Percentiles rank a stretch among this genome's conserved stretches.
phyloP scores from a whole-genome alignment of 1,284 basidiomycete genomes.

The Coniophora puteana region DNA sequence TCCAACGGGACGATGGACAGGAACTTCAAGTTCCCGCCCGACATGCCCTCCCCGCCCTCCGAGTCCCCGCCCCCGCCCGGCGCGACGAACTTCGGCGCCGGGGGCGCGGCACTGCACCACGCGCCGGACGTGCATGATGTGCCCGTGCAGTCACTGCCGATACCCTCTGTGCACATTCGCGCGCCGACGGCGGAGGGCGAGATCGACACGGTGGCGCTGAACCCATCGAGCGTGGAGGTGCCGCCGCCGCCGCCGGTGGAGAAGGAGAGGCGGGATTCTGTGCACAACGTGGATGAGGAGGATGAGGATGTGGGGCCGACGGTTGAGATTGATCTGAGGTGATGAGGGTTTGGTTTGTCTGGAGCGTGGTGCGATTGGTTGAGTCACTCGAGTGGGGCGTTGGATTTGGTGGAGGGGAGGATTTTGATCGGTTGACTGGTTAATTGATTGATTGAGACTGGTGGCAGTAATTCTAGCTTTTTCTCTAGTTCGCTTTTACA shows the following conservation, averaged over 20 bases:
- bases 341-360: not conserved
- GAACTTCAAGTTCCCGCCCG: slow-evolving; percentile 72
- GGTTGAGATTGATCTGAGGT: slow-evolving; percentile 50
- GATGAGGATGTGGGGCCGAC: slow-evolving; percentile 75
- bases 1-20: slow-evolving; percentile 70
- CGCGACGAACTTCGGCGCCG: slow-evolving; percentile 15
- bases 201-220: slow-evolving; percentile 25
- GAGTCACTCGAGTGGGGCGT: too few species aligned
- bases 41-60: slow-evolving; percentile 29
- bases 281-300: slow-evolving; percentile 40
- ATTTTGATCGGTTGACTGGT: too few species aligned
- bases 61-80: slow-evolving; percentile 20
- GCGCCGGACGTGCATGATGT: too few species aligned
- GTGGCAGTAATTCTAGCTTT: too few species aligned
- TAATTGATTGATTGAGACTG: too few species aligned
- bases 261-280: slow-evolving; percentile 49
- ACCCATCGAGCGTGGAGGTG: slow-evolving; percentile 63
- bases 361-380: too few species aligned
- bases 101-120: not conserved
- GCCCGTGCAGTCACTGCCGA: slow-evolving; percentile 14
- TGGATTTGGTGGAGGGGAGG: too few species aligned
- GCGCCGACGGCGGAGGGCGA: slow-evolving; percentile 18
- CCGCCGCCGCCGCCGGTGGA: slow-evolving; percentile 74
- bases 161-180: slow-evolving; percentile 12
- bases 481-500: too few species aligned